Percentiles rank a stretch among this genome's conserved stretches.
phyloP scores from a whole-genome alignment of 257 asterid species.

The Cruciata laevipes region DNA sequence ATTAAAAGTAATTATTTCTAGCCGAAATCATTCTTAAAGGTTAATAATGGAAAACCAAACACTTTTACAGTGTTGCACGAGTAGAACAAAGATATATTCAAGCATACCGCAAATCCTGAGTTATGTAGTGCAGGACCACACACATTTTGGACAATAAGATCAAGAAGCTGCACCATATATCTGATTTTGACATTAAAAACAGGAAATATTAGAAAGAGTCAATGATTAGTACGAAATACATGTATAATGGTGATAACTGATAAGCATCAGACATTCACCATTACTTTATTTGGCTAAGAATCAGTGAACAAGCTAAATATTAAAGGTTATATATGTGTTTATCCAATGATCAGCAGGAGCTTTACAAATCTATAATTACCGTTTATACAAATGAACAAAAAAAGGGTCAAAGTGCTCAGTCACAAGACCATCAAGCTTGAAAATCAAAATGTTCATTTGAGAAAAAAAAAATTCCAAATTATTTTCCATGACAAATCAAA shows the following conservation, averaged over 20 bases:
- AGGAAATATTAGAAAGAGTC: not conserved
- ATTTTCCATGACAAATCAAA: not conserved
- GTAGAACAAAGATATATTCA: not conserved
- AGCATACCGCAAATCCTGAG: slow-evolving; percentile 96
- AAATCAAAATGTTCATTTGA: not conserved
- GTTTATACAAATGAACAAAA: not conserved
- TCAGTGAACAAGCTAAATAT: not conserved
- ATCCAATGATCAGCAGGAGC: not conserved
- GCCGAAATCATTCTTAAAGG: not conserved
- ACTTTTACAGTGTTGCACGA: too few species aligned
- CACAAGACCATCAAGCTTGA: not conserved
- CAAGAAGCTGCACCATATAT: slow-evolving; percentile 86
- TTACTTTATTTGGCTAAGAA: not conserved
- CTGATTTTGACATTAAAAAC: slow-evolving; percentile 39
- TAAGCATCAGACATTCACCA: not conserved
- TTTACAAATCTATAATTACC: not conserved
- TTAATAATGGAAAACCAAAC: not conserved
- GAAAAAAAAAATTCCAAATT: not conserved
- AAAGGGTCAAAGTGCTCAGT: not conserved
- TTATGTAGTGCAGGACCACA: slow-evolving; percentile 93
- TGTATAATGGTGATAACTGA: not conserved
- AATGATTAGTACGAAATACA: not conserved
- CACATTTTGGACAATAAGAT: slow-evolving; percentile 62
- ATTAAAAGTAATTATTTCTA: not conserved
- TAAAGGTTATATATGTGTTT: not conserved